Percentiles rank a stretch among this genome's conserved stretches.
phyloP scores from a whole-genome alignment of 495 filamentous ascomycete genomes.

The Penicillium silybi region DNA sequence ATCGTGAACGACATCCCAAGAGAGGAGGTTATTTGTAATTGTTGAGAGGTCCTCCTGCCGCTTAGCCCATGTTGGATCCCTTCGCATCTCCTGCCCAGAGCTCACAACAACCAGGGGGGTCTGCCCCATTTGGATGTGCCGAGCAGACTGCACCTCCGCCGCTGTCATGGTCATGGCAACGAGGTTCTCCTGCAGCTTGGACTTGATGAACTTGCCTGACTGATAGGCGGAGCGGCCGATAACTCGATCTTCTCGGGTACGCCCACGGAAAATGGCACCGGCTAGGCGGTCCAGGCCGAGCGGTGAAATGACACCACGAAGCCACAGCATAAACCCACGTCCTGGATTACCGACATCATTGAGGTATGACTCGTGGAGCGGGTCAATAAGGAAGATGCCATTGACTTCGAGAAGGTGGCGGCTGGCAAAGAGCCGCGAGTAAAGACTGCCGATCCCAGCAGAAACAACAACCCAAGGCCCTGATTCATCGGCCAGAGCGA shows the following conservation, averaged over 20 bases:
- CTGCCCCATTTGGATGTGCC: slow-evolving; percentile 68
- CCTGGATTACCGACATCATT: slow-evolving; percentile 56
- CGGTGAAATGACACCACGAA: slow-evolving; percentile 77
- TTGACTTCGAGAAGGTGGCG: slow-evolving; percentile 66
- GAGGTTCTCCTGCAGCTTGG: slow-evolving; percentile 87
- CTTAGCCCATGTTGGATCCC: slow-evolving; percentile 66
- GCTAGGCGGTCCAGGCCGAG: slow-evolving; percentile 75
- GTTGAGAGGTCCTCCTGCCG: slow-evolving; percentile 79
- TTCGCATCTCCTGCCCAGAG: slow-evolving; percentile 58
- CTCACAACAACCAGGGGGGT: slow-evolving; percentile 79
- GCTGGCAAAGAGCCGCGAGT: slow-evolving; percentile 83
- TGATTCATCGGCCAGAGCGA: slow-evolving; percentile 73
- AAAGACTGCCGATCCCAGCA: slow-evolving; percentile 77
- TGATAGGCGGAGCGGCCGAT: slow-evolving; percentile 76
- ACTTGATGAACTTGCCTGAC: slow-evolving; percentile 75
- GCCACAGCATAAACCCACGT: slow-evolving; percentile 81
- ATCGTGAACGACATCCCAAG: slow-evolving; percentile 82
- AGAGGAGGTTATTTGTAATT: slow-evolving; percentile 68
- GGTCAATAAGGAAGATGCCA: slow-evolving; percentile 82
- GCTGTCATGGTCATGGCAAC: slow-evolving; percentile 78
- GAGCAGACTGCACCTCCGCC: slow-evolving; percentile 71
- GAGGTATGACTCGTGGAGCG: slow-evolving; percentile 81
- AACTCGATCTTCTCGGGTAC: slow-evolving; percentile 77
- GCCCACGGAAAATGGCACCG: slow-evolving; percentile 74
- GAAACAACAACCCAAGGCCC: slow-evolving; percentile 76